A percentile compares a stretch with the other conserved stretches of the same genome.
These are phyloP conservation scores for Fusarium hostae DNA, from an alignment of 2,329 filamentous ascomycete genomes.

Conservation along the genomic window DNA sequence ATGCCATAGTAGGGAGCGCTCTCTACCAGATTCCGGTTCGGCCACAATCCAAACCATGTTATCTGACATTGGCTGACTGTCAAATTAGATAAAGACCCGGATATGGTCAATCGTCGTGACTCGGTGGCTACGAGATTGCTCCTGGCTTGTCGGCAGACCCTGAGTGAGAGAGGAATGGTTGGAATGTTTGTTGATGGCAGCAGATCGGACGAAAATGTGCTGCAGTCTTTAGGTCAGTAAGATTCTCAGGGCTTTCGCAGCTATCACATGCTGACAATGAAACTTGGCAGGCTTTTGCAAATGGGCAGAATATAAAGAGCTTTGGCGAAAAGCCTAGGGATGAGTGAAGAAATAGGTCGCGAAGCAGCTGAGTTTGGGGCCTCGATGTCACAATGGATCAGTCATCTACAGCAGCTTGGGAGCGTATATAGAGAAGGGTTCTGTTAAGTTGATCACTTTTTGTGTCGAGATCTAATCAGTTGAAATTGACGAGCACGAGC, in stretches of 20 bases:
- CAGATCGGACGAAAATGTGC: slow-evolving; percentile 60
- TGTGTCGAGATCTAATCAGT: neutral
- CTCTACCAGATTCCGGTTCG: too few species aligned
- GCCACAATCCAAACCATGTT: too few species aligned
- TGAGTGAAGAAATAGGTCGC: neutral
- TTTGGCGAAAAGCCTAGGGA: slow-evolving; percentile 61
- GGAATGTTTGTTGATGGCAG: slow-evolving; percentile 67
- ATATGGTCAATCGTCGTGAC: slow-evolving; percentile 58
- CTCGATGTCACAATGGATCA: too few species aligned
- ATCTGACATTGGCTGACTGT: slow-evolving; percentile 19
- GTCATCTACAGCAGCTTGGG: neutral
- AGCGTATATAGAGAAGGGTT: neutral
- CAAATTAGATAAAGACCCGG: slow-evolving; percentile 57
- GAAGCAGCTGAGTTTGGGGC: neutral
- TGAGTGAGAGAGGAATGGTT: slow-evolving; percentile 62
- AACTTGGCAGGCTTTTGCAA: too few species aligned
- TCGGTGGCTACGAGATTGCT: slow-evolving; percentile 64
- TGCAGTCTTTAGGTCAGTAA: slow-evolving; percentile 63
- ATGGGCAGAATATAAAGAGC: slow-evolving; percentile 68
- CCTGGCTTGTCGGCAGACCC: slow-evolving; percentile 60
- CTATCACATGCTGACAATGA: too few species aligned
- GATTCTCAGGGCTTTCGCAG: neutral
- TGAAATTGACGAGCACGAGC: neutral
- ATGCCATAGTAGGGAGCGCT: too few species aligned
- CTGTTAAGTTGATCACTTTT: neutral